Evolutionary conservation across 2,329 filamentous ascomycete species (phyloP), one percentile per base, ranked within the genome.

Genomic region (Penicillium vulpinum): DNA sequence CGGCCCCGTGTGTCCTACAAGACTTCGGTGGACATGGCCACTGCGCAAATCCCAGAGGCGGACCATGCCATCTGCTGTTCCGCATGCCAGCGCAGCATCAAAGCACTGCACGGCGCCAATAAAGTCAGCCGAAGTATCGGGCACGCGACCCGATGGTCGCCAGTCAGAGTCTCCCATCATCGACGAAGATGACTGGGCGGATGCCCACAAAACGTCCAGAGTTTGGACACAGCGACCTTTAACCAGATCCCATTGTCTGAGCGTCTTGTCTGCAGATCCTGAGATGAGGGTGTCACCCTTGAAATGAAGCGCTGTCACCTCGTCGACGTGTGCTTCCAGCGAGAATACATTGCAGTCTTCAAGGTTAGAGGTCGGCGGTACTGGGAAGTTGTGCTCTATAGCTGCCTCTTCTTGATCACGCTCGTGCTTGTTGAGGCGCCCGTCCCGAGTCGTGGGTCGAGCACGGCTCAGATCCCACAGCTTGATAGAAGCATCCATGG

Each of bases 191-290:
- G 91, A 91, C 77, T 97, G 92, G 2, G 94, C 92, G 5, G 94
- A 92, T 10, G 94, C 94, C 94, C 94, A 99, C 73, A 99, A 89
- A 7, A 99, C 93, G 75, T 99, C 94, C 47, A 99, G 81, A 3
- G 94, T 99, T 76, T 99, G 94, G 52, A 99, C 90, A 74, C 94
- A 97, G 47, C 94, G 89, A n/a, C 94, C 94, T 73, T 92, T 97
- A 68, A 93, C 90, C 48, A 99, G 82, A 79, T 99, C 94, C 94
- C 94, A 99, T 74, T 99, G 94, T 43, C 94, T 88, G 54, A 99
- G 81, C 1, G 94, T 99, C 81, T 99, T 99, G 78, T 99, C 94
- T 0, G 94, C 89, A 8, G 93, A 97, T 13, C 94, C 94, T 2
- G 94, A 99, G 31, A 99, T 92, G 16, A 99, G 83, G 0, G 91